Evolutionary conservation across 176 grass and related monocot genomes (phyloP).

Genomic region (Zizania latifolia): DNA sequence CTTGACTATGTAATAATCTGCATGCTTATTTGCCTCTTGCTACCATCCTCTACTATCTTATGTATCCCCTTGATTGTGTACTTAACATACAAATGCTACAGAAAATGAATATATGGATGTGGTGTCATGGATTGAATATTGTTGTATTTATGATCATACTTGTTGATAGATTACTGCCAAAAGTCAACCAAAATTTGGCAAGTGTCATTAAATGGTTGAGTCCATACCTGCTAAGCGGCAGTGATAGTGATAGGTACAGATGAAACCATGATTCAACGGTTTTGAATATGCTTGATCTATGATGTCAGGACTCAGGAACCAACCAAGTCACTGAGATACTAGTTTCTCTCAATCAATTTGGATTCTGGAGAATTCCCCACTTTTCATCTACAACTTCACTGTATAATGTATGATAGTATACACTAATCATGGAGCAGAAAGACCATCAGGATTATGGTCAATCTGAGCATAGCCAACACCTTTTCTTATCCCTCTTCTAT

Average conservation of each 20-base stretch:
- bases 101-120: slow-evolving; percentile 6
- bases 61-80: background rate
- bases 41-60: background rate
- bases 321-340: background rate
- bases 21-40: background rate
- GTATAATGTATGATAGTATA: background rate
- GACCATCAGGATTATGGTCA: background rate
- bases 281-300: slow-evolving; percentile 3
- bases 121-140: background rate
- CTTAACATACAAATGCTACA: background rate
- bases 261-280: background rate
- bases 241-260: background rate
- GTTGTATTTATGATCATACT: background rate
- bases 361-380: background rate
- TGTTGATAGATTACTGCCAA: background rate
- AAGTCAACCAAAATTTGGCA: background rate
- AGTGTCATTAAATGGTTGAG: background rate
- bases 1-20: slow-evolving; percentile 4
- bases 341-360: background rate
- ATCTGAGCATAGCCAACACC: slow-evolving; percentile 36
- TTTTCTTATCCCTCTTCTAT: slow-evolving; percentile 41
- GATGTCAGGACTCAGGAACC: background rate
- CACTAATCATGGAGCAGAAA: background rate
- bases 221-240: background rate
- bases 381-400: background rate